Base-by-base conservation (phyloP, 2,329 filamentous ascomycete genomes). In the Cladobotryum protrusum region DNA sequence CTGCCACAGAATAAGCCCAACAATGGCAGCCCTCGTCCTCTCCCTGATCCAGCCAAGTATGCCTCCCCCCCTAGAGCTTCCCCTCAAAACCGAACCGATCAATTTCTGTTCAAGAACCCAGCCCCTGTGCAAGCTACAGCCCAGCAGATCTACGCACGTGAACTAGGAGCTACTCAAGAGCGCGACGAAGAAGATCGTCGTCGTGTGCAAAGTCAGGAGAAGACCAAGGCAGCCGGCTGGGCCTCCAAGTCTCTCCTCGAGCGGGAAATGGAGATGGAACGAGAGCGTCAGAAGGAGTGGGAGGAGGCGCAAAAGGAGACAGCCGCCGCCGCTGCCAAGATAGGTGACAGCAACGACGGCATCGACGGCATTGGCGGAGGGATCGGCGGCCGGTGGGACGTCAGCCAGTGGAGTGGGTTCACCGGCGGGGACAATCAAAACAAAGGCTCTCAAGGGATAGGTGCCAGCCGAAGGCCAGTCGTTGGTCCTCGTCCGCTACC, bases 201-300 rank as follows among this genome's bases (percentile, higher is more conserved):
- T 3, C 81, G 83, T 12, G 67, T 70, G 1, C 75, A 79, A 47
- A 73, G 78, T 11, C 82, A 86, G 60, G 67, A 70, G 44, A 76
- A 79, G 63, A 85, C 82, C 17, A 82, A 82, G 63, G 78, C 81
- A 1, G 77, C 72, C 24, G 81, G 79, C 0, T 82, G 77, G 78
- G 82, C 82, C 1, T 77, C 77, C 56, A 87, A 85, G 70, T 86
- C 83, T 0, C 74, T 90, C 9, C 76, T 90, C 1, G 87, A 90
- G 68, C 80, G 85, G 24, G 87, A 91, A 67, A 89, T 90, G 85
- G 86, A 91, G 65, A 74, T 85, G 63, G 87, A 91, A 67, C 76
- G 87, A 8, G 81, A 89, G 69, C 75, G 86, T 13, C 87, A 91
- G 68, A 77, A 76, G 49, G 87, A 91, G 64, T 91, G 88, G 88